These are phyloP conservation scores for Blastomyces parvus DNA, from an alignment of 2,329 filamentous ascomycete species.

Conservation along the genomic window DNA sequence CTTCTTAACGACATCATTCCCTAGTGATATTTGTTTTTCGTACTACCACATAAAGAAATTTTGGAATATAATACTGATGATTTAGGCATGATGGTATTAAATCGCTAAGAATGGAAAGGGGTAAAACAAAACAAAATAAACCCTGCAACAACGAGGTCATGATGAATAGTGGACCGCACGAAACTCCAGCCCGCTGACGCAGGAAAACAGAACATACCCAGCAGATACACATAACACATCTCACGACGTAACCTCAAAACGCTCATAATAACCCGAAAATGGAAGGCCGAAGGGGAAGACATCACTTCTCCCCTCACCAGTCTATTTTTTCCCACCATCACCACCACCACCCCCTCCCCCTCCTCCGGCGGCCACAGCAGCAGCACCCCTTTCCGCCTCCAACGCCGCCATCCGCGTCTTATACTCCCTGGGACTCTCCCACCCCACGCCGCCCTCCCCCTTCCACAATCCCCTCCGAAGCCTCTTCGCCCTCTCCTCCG, in stretches of 20 bases:
- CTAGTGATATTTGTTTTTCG: neutral
- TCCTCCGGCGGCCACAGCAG: neutral
- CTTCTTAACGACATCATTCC: neutral
- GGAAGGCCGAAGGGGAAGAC: neutral
- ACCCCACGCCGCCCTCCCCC: slow-evolving; percentile 43
- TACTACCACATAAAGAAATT: neutral
- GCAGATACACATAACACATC: neutral
- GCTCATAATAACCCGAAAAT: neutral
- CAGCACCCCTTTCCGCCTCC: slow-evolving; percentile 25
- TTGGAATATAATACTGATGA: neutral
- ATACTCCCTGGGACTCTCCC: slow-evolving; percentile 80
- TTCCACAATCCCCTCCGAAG: slow-evolving; percentile 68
- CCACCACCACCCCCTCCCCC: neutral
- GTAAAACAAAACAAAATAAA: neutral
- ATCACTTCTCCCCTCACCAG: neutral
- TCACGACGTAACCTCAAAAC: neutral
- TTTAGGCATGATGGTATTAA: neutral
- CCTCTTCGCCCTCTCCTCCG: slow-evolving; percentile 50
- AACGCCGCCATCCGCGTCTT: slow-evolving; percentile 53
- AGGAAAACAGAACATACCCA: neutral
- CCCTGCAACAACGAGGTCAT: too few species aligned
- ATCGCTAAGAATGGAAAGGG: neutral
- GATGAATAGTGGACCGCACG: neutral
- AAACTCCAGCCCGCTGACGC: neutral
- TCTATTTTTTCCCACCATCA: neutral